These are phyloP conservation scores for Fusarium caatingaense DNA, from an alignment of 2,329 filamentous ascomycete species.

Conservation along the genomic window DNA sequence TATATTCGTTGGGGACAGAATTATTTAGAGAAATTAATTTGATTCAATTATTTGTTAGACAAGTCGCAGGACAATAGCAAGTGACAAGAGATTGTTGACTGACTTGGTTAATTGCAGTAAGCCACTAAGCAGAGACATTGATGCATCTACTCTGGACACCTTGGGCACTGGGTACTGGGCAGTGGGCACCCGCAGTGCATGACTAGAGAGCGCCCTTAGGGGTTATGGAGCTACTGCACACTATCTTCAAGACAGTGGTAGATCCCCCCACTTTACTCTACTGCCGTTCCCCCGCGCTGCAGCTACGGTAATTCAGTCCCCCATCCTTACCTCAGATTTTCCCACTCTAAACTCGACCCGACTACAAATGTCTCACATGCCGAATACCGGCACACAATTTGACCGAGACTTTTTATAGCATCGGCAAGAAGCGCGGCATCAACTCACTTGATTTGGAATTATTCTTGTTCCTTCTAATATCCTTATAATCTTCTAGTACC, in stretches of 20 bases:
- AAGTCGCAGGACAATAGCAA: not conserved
- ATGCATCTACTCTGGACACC: not conserved
- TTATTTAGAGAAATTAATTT: constrained; percentile 10
- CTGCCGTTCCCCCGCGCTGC: constrained; percentile 28
- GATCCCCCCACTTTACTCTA: constrained; percentile 20
- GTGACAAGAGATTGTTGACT: not conserved
- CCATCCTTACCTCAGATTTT: not conserved
- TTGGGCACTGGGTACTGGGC: not conserved
- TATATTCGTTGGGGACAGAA: not conserved
- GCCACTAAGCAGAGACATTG: not conserved
- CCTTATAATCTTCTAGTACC: not conserved
- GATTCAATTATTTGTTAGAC: not conserved
- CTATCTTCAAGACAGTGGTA: not conserved
- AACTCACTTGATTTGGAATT: not conserved
- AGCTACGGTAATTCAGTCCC: constrained; percentile 4
- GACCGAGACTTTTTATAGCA: constrained; percentile 7
- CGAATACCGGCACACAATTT: constrained; percentile 15
- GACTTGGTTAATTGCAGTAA: not conserved
- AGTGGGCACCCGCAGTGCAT: not conserved
- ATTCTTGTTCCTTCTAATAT: not conserved
- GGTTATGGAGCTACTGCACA: constrained; percentile 19
- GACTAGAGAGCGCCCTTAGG: not conserved
- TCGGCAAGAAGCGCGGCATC: not conserved
- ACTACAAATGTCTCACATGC: constrained; percentile 29
- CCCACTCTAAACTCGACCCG: constrained; percentile 9